Base-by-base conservation (phyloP, 2,329 filamentous ascomycete species). In the Juglanconis juglandina region DNA sequence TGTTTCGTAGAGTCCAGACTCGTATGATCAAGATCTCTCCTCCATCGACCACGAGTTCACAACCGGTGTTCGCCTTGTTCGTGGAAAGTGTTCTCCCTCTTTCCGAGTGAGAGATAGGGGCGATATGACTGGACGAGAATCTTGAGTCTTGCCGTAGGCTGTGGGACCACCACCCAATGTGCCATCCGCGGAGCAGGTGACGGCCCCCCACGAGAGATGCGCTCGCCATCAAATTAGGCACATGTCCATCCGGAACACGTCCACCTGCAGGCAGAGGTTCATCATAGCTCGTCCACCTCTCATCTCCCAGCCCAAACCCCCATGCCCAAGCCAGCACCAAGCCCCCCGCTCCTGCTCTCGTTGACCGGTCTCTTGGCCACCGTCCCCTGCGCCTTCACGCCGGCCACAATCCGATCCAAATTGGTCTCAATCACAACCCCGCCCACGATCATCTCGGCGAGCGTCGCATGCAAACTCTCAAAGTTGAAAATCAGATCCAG, bases 401-500 rank as follows among this genome's bases (percentile, higher is more conserved):
- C 93, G 39, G 91, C 84, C 4, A 97, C 90, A 58, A 98, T 95
- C 73, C 88, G 88, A 60, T 96, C 92, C 63, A 96, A 76, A 68
- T 89, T 91, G 37, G 94, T 97, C 78, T 98, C 94, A 32, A 98
- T 87, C 14, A 98, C 94, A 13, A 97, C 92, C 1, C 94, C 94
- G 13, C 94, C 94, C 14, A 96, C 91, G 59, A 98, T 90, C 91
- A 98, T 96, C 80, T 98, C 94, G 60, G 87, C 88, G 9, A 98
- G 79, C 14, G 92, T 87, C 8, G 94, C 90, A 79, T 99, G 95
- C 69, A 99, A 81, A 14, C 92, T 96, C 82, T 99, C 95, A 69
- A 96, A 99, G 73, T 98, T 98, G 80, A 99, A 99, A 74, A 99
- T 99, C 67, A 99, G 83, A 75, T 99, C 93, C 59, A 99, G 81